phyloP scores from a whole-genome alignment of 805 yeast species.

The Wickerhamiella cacticola region DNA sequence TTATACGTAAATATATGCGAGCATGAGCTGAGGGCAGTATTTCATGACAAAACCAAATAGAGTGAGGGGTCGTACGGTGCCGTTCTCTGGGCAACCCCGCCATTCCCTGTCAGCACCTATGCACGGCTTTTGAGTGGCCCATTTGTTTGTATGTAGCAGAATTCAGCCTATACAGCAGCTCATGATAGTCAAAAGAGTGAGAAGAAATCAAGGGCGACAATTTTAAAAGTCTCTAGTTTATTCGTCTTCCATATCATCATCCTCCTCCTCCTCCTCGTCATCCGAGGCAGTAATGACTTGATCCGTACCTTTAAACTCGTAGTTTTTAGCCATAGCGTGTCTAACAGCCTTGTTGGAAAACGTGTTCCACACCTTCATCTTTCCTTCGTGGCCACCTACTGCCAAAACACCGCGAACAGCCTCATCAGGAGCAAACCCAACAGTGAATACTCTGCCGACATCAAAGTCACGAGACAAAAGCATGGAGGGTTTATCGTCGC shows the following conservation, averaged over 20 bases:
- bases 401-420: conserved; percentile 76
- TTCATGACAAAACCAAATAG: no score
- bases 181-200: no score
- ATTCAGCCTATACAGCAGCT: no score
- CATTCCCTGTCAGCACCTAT: neutral
- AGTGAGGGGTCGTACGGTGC: neutral
- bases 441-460: conserved; percentile 78
- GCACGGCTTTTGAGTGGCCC: neutral
- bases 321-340: conserved; percentile 41
- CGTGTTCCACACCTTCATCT: conserved; percentile 85
- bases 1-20: neutral
- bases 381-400: conserved; percentile 77
- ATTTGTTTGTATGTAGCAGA: no score
- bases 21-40: neutral
- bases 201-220: no score
- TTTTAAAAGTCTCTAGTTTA: neutral
- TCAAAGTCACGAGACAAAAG: conserved; percentile 83
- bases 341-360: conserved; percentile 74
- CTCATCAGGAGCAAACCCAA: conserved; percentile 73
- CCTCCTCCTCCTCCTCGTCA: conserved; percentile 12
- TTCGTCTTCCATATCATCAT: conserved; percentile 10
- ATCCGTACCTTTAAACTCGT: conserved; percentile 9
- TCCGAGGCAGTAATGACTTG: conserved; percentile 16
- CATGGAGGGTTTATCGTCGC: conserved; percentile 60
- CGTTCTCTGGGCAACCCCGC: neutral